phyloP scores from a whole-genome alignment of 2,329 filamentous ascomycete species.

The Aspergillus amoenus region DNA sequence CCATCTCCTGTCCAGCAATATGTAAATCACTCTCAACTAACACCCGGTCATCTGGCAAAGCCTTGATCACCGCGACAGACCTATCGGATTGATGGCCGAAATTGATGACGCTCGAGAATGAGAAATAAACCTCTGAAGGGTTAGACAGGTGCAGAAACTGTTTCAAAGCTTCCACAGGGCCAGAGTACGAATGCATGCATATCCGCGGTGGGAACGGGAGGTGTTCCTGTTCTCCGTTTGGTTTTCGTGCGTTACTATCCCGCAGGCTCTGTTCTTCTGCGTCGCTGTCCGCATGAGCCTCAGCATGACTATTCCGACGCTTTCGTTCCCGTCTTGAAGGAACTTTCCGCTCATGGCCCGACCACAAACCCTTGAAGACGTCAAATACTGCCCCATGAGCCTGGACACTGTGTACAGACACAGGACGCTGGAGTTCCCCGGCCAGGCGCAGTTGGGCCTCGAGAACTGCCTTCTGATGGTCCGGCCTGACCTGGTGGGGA shows the following conservation, averaged over 20 bases:
- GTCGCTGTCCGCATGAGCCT: slow-evolving; percentile 31
- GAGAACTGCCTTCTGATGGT: slow-evolving; percentile 60
- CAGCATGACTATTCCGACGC: slow-evolving; percentile 31
- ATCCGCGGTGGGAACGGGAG: slow-evolving; percentile 80
- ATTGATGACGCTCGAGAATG: slow-evolving; percentile 84
- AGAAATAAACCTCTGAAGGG: slow-evolving; percentile 79
- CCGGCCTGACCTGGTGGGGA: slow-evolving; percentile 55
- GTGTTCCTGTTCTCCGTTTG: slow-evolving; percentile 16
- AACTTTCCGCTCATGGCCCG: slow-evolving; percentile 53
- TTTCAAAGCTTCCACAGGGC: slow-evolving; percentile 68
- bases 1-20: slow-evolving; percentile 77
- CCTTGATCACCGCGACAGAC: slow-evolving; percentile 65
- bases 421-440: slow-evolving; percentile 56
- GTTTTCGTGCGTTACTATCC: not conserved
- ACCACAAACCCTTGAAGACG: slow-evolving; percentile 56
- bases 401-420: slow-evolving; percentile 64
- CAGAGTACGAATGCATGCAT: slow-evolving; percentile 92
- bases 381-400: slow-evolving; percentile 61
- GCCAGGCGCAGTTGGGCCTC: slow-evolving; percentile 59
- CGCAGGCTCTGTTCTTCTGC: slow-evolving; percentile 19
- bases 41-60: slow-evolving; percentile 73
- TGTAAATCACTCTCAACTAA: slow-evolving; percentile 91
- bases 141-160: slow-evolving; percentile 74
- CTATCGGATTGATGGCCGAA: slow-evolving; percentile 59
- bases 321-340: slow-evolving; percentile 51